These are phyloP conservation scores for Xylaria sp. DNA, from an alignment of 2,329 filamentous ascomycete species.

Conservation along the genomic window DNA sequence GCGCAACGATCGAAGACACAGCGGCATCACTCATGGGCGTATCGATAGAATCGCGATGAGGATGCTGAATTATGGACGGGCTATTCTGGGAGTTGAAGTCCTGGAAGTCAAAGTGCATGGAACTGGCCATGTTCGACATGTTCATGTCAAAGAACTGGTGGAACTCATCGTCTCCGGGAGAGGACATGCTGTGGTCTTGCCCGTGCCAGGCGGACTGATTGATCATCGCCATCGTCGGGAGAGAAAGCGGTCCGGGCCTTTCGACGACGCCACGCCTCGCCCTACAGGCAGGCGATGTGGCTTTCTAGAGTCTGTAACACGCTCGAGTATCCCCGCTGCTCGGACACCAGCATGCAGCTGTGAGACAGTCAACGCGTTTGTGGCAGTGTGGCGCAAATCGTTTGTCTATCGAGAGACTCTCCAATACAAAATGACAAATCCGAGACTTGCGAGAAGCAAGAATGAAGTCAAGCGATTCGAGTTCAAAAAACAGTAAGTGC, in stretches of 20 bases:
- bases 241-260: slow-evolving; percentile 1
- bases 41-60: slow-evolving; percentile 40
- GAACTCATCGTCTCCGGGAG: slow-evolving; percentile 54
- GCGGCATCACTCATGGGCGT: slow-evolving; percentile 46
- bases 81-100: slow-evolving; percentile 43
- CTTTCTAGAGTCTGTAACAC: slow-evolving; percentile 4
- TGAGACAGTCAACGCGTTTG: not conserved
- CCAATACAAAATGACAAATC: not conserved
- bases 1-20: slow-evolving; percentile 35
- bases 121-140: slow-evolving; percentile 49
- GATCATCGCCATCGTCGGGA: slow-evolving; percentile 42
- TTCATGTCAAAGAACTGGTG: slow-evolving; percentile 58
- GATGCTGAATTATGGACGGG: slow-evolving; percentile 37
- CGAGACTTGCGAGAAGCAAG: not conserved
- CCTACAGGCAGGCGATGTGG: slow-evolving; percentile 3
- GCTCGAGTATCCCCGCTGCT: not conserved
- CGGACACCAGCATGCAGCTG: not conserved
- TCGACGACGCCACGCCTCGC: slow-evolving; percentile 5
- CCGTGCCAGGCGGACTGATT: slow-evolving; percentile 50
- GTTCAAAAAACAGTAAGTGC: not conserved
- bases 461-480: not conserved
- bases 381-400: not conserved
- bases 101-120: slow-evolving; percentile 56
- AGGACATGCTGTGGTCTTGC: slow-evolving; percentile 50
- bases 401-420: not conserved